A percentile compares a stretch with the other conserved stretches of the same genome.
phyloP scores from a whole-genome alignment of 2,329 filamentous ascomycete species.

The Scedosporium aurantiacum region DNA sequence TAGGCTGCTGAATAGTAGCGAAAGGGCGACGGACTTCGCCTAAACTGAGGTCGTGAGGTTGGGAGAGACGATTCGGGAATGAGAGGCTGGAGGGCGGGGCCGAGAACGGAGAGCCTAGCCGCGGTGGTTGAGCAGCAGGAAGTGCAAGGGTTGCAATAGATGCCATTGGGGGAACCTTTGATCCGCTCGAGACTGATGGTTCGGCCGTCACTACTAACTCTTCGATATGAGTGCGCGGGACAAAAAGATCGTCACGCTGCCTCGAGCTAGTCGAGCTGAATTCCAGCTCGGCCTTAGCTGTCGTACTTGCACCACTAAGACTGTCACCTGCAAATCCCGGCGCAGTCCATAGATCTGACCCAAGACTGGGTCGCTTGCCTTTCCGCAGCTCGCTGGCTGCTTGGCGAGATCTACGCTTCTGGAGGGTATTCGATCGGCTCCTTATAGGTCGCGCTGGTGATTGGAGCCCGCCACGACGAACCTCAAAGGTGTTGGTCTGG shows the following conservation, averaged over 20 bases:
- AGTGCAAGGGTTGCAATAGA: conserved; percentile 8
- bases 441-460: conserved; percentile 40
- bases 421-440: conserved; percentile 37
- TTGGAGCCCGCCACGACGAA: conserved; percentile 34
- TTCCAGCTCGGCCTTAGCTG: conserved; percentile 15
- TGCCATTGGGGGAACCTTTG: conserved; percentile 12
- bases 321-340: conserved; percentile 18
- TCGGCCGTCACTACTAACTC: conserved; percentile 21
- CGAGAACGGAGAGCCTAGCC: conserved; percentile 50
- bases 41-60: conserved; percentile 32
- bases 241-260: conserved; percentile 25
- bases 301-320: conserved; percentile 13
- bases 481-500: conserved; percentile 38
- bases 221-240: conserved; percentile 30
- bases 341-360: conserved; percentile 42
- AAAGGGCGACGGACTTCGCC: conserved; percentile 38
- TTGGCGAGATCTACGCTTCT: conserved; percentile 43
- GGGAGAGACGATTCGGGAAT: conserved; percentile 46
- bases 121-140: conserved; percentile 28
- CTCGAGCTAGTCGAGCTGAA: conserved; percentile 23
- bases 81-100: conserved; percentile 41
- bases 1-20: conserved; percentile 43
- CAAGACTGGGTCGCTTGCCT: conserved; percentile 42
- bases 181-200: conserved; percentile 7
- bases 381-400: conserved; percentile 33